Conservation (phyloP, 495 filamentous ascomycete genomes). For the Astrothelium subdiscretum region DNA sequence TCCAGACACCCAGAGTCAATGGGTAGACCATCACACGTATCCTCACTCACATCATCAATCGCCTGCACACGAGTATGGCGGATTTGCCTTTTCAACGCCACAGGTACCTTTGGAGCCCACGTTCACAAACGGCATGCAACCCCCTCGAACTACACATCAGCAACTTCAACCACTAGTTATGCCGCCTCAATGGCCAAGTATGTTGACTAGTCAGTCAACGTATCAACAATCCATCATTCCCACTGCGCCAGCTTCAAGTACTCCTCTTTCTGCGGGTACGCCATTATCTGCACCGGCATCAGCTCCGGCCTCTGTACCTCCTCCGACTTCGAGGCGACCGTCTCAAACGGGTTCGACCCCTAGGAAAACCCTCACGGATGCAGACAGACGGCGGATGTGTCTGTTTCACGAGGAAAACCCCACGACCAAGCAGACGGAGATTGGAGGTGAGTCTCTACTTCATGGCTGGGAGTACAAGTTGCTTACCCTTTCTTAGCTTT, state of each 20-base stretch:
- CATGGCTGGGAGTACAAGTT: slow-evolving; percentile 18
- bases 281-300: slow-evolving; percentile 25
- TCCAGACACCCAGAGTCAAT: slow-evolving; percentile 6
- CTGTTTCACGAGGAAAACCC: slow-evolving; percentile 91
- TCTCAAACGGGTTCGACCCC: slow-evolving; percentile 46
- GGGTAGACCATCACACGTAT: slow-evolving; percentile 22
- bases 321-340: slow-evolving; percentile 26
- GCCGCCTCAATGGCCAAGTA: slow-evolving; percentile 40
- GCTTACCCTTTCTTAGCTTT: slow-evolving; percentile 44
- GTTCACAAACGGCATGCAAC: slow-evolving; percentile 29
- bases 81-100: slow-evolving; percentile 31
- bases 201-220: slow-evolving; percentile 38
- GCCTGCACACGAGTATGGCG: slow-evolving; percentile 34
- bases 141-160: slow-evolving; percentile 30
- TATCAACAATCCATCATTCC: slow-evolving; percentile 26
- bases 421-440: slow-evolving; percentile 93
- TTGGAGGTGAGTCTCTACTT: slow-evolving; percentile 56
- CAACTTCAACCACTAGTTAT: slow-evolving; percentile 39
- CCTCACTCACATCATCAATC: slow-evolving; percentile 29
- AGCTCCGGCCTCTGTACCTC: slow-evolving; percentile 24
- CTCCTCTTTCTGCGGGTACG: slow-evolving; percentile 18
- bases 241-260: neutral
- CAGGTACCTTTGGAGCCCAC: slow-evolving; percentile 31
- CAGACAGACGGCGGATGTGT: slow-evolving; percentile 87
- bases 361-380: slow-evolving; percentile 84